Conservation (phyloP, 306 rosid species). For the Fagus crenata region DNA sequence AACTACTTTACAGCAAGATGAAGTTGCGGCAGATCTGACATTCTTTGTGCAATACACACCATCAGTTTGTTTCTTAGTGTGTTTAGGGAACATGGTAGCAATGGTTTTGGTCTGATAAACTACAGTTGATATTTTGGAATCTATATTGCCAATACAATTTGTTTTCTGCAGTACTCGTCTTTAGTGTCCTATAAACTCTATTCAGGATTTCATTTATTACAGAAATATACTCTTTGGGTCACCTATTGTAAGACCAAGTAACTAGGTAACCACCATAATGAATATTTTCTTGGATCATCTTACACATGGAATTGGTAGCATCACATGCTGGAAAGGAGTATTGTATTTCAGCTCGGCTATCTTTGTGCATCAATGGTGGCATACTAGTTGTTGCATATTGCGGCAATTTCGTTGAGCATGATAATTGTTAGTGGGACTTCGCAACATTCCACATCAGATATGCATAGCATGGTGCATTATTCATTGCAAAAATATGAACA, state of each 20-base stretch:
- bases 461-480: not conserved
- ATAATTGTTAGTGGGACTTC: not conserved
- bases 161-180: not conserved
- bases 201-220: not conserved
- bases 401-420: not conserved
- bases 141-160: slow-evolving; percentile 1
- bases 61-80: slow-evolving; percentile 15
- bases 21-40: slow-evolving; percentile 21
- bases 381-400: too few species aligned
- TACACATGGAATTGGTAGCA: not conserved
- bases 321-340: too few species aligned
- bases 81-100: slow-evolving; percentile 25
- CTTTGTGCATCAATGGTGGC: too few species aligned
- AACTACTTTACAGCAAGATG: slow-evolving; percentile 27
- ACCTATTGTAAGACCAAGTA: not conserved
- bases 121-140: slow-evolving; percentile 12
- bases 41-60: slow-evolving; percentile 28
- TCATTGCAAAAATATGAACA: not conserved
- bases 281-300: too few species aligned
- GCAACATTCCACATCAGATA: not conserved
- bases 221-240: not conserved
- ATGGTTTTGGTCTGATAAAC: slow-evolving; percentile 32
- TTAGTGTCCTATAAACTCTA: not conserved
- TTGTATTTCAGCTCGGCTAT: too few species aligned
- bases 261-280: too few species aligned